A percentile compares a stretch with the other conserved stretches of the same genome.
Conservation (phyloP, 192 early-diverging fungal species). For the Backusella tarrabulga region DNA sequence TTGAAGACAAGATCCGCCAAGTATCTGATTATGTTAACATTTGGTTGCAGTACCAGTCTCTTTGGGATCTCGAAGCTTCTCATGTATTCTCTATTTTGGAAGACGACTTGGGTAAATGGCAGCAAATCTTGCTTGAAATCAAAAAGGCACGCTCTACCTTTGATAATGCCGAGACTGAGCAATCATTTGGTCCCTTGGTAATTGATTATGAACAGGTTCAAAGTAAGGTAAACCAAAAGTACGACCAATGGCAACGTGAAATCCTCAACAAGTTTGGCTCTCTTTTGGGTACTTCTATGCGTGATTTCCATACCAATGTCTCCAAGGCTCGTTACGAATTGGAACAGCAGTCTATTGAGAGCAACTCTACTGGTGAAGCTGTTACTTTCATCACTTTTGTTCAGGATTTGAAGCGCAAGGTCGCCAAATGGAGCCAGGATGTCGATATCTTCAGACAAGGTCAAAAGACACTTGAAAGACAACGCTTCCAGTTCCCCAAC, state of each 20-base stretch:
- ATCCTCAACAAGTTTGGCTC: conserved; percentile 88
- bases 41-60: conserved; percentile 97
- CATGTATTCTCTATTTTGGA: conserved; percentile 81
- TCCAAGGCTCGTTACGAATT: conserved; percentile 79
- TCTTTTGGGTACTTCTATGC: conserved; percentile 79
- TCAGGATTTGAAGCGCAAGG: conserved; percentile 88
- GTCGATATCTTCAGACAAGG: conserved; percentile 88
- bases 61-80: conserved; percentile 95
- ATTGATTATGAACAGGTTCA: conserved; percentile 99
- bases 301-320: conserved; percentile 72
- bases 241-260: conserved; percentile 98
- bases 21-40: conserved; percentile 85
- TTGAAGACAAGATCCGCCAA: conserved; percentile 76
- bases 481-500: conserved; percentile 90
- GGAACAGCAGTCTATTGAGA: conserved; percentile 85
- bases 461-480: conserved; percentile 91
- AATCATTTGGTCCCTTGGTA: conserved; percentile 81
- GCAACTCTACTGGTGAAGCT: conserved; percentile 83
- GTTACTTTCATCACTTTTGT: conserved; percentile 95
- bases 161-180: conserved; percentile 91
- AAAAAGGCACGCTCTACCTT: conserved; percentile 92
- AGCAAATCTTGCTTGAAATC: conserved; percentile 91
- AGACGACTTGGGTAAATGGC: conserved; percentile 89
- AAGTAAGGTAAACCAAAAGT: conserved; percentile 94
- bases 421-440: conserved; percentile 73